Base-by-base conservation (phyloP, 106 monocot genomes). In the Hemerocallis citrina region DNA sequence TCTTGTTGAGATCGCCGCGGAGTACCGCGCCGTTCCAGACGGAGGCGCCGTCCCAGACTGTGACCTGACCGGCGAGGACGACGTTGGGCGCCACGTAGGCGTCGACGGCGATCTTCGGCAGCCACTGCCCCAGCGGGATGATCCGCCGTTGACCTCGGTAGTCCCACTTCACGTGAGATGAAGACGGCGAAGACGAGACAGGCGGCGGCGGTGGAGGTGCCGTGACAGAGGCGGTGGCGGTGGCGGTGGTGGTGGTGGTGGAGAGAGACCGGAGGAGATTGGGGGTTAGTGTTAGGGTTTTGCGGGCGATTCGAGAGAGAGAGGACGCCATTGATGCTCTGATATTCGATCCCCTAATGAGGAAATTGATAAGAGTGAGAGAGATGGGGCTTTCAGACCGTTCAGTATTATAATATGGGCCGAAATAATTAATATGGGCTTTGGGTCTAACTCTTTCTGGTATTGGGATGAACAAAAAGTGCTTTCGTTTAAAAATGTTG, bases 61-160 rank as follows among this genome's bases (percentile, higher is more conserved):
- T 83, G 43, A 95, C 94, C 86, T 95, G 89, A 1, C 89, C 89
- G 11, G 94, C 94, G 52, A 95, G 83, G 20, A 95, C 81, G 29
- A 71, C 94, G 63, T 95, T 89, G 9, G 94, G 94, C 59, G 94
- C 89, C 34, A 89, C 94, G 68, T 89, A 95, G 17, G 94, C 94
- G 59, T 95, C 94, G 52, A 89, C 86, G 48, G 86, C 89, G 47
- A 95, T 67, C 75, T 95, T 95, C 13, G 89, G 94, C 12, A 89
- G 52, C 94, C 94, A 95, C 77, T 95, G 94, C 10, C 89, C 89
- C 16, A 95, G 71, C 0, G 94, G 94, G 31, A 95, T 78, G 57
- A 89, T 66, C 63, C 74, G 62, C 17, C 94, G 69, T 66, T 95
- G 94, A 4, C 94, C 94, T 33, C 94, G 51, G 77, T 95, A 95